Percentiles rank a stretch among this genome's conserved stretches.
phyloP scores from a whole-genome alignment of 352 stramenopile species.

The Phytophthora rubi region DNA sequence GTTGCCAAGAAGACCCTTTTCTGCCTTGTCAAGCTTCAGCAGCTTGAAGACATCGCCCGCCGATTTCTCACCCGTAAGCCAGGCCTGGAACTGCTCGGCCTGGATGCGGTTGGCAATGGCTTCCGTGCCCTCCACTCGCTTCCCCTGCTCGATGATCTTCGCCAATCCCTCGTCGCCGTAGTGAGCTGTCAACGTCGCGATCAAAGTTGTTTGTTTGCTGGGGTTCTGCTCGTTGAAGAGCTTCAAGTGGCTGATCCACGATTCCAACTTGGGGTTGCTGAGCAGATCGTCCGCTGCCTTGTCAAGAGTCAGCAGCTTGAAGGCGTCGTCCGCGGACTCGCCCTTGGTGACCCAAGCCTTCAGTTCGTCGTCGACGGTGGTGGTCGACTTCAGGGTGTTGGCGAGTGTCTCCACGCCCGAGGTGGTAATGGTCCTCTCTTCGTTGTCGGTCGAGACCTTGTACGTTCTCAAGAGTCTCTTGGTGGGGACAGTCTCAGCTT shows the following conservation, averaged over 20 bases:
- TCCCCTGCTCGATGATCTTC: background rate
- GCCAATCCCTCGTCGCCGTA: background rate
- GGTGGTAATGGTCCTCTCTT: conserved; percentile 11
- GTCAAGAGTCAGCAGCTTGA: conserved; percentile 14
- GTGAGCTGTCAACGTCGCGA: background rate
- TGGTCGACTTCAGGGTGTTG: conserved; percentile 16
- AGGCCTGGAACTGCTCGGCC: background rate
- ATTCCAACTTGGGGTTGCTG: conserved; percentile 5
- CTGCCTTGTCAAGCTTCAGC: background rate
- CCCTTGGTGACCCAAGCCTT: conserved; percentile 16
- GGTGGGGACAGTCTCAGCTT: background rate
- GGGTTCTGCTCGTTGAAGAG: conserved; percentile 20
- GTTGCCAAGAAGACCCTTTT: background rate
- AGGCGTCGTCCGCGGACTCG: conserved; percentile 13
- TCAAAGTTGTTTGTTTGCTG: conserved; percentile 11
- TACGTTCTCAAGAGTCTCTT: background rate
- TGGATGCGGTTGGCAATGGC: background rate
- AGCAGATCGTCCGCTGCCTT: conserved; percentile 15
- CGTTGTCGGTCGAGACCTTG: background rate
- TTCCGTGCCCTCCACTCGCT: background rate
- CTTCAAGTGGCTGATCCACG: conserved; percentile 13
- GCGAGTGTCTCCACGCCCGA: background rate
- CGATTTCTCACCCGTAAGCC: background rate
- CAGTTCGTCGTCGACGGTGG: conserved; percentile 13
- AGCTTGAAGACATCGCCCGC: conserved; percentile 3